Evolutionary conservation across 345 rosid species (phyloP), one percentile per base, ranked within the genome.

Genomic region (Garcia nutans): DNA sequence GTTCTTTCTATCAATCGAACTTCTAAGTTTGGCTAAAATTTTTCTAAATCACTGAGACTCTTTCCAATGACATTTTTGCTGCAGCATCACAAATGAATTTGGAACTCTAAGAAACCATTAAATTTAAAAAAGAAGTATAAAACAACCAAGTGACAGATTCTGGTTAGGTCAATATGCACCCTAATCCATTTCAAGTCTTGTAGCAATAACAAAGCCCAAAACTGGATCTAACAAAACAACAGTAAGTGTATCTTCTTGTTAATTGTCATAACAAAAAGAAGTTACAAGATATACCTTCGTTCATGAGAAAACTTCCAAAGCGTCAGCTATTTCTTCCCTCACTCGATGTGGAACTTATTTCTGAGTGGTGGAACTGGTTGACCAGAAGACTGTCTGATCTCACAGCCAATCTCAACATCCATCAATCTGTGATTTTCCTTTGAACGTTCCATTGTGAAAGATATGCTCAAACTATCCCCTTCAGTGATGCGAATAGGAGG

Each of bases 351-450:
- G 81, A 85, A 96, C 68, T 79, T 84, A 76, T 88, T 89, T 76
- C 70, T 81, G 76, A 88, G 80, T 23, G 91, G 74, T n/a, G 87
- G 87, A 73, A 83, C 83, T 45, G 74, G 66, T 72, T 82, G 72
- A 31, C 93, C 93, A 55, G 90, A 85, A 74, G 90, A 68, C 76
- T 82, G 86, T 83, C 63, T 81, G 19, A 96, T 76, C 69, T 90
- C 88, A 77, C 93, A 87, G 11, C 74, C 85, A 67, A 96, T 84
- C 75, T 90, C 96, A 54, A 96, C 84, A 79, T 89, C 99, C 98
- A 96, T 89, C 81, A 91, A 79, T 65, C 99, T 76, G 73, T 93
- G 97, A 71, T 96, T 90, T 80, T 93, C 97, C 77, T 85, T 93
- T 0, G 99, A 87, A 42, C 99, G 97, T 68, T 72, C 84, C 99